Evolutionary conservation across 2,329 filamentous ascomycete species (phyloP).

Genomic region (Ophiostoma sp.): DNA sequence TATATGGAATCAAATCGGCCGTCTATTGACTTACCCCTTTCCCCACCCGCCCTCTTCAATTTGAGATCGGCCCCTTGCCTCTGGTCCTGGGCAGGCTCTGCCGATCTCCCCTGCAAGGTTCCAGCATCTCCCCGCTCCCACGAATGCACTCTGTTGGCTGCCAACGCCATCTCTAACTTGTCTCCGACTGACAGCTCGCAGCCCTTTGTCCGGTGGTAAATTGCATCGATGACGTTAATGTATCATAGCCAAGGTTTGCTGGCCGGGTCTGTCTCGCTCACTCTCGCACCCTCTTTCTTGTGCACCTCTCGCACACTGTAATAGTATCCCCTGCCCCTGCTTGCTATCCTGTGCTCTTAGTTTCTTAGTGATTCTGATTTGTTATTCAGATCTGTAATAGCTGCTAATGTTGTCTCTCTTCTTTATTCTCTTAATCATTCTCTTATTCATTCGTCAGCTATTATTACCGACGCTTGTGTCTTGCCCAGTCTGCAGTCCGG

Average conservation of each 20-base stretch:
- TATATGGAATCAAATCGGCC: neutral
- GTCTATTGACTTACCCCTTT: neutral
- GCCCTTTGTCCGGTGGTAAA: neutral
- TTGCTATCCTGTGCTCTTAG: too few relatives aligned
- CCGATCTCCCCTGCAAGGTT: conserved; percentile 1
- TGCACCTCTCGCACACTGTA: neutral
- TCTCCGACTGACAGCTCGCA: neutral
- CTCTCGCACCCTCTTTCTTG: neutral
- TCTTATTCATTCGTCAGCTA: too few relatives aligned
- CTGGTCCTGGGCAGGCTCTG: neutral
- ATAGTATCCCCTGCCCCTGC: neutral
- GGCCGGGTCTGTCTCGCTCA: neutral
- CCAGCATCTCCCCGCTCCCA: neutral
- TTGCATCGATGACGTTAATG: neutral
- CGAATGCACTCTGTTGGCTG: too few relatives aligned
- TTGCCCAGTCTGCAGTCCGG: too few relatives aligned
- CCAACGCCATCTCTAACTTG: too few relatives aligned
- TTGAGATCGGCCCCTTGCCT: conserved; percentile 7
- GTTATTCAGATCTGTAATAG: too few relatives aligned
- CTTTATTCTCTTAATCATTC: too few relatives aligned
- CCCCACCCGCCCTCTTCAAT: conserved; percentile 3
- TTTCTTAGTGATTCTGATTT: too few relatives aligned
- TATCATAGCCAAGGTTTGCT: neutral
- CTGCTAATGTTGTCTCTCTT: too few relatives aligned
- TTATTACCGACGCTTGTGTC: too few relatives aligned